These are phyloP conservation scores for Claviceps arundinis DNA, from an alignment of 2,329 filamentous ascomycete species.

Conservation along the genomic window DNA sequence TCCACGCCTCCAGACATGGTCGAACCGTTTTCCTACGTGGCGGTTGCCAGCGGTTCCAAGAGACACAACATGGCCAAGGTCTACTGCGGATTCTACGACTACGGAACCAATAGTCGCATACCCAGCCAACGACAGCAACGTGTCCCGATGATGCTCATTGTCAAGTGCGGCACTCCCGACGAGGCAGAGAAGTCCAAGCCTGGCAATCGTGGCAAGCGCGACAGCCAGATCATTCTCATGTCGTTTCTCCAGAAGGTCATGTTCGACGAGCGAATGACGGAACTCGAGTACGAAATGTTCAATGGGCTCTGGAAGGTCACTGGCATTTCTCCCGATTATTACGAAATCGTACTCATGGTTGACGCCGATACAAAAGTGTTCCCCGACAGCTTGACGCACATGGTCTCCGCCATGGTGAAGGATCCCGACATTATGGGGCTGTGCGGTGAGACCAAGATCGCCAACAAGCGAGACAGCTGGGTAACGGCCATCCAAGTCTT, in stretches of 20 bases:
- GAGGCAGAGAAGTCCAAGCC: constrained; percentile 74
- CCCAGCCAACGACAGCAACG: constrained; percentile 82
- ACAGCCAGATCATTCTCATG: constrained; percentile 98
- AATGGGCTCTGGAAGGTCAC: constrained; percentile 98
- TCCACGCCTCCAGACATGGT: constrained; percentile 70
- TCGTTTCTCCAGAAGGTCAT: constrained; percentile 99
- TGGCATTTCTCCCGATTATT: constrained; percentile 94
- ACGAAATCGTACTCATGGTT: constrained; percentile 96
- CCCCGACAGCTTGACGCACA: constrained; percentile 94
- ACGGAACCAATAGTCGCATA: constrained; percentile 68
- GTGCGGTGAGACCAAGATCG: constrained; percentile 98
- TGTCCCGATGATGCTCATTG: constrained; percentile 92
- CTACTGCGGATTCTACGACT: constrained; percentile 96
- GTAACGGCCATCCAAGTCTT: constrained; percentile 98
- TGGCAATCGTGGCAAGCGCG: constrained; percentile 94
- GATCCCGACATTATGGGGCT: constrained; percentile 99
- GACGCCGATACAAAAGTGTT: constrained; percentile 99
- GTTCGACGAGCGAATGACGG: constrained; percentile 99
- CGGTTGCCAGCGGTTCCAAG: constrained; percentile 88
- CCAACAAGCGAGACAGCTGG: constrained; percentile 91
- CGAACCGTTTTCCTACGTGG: constrained; percentile 85
- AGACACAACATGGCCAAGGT: constrained; percentile 99
- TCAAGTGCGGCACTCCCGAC: constrained; percentile 89
- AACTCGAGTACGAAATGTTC: constrained; percentile 99
- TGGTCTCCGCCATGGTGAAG: constrained; percentile 98